Base-by-base conservation (phyloP, 371 early-diverging fungal species). In the Actinomortierella ambigua region DNA sequence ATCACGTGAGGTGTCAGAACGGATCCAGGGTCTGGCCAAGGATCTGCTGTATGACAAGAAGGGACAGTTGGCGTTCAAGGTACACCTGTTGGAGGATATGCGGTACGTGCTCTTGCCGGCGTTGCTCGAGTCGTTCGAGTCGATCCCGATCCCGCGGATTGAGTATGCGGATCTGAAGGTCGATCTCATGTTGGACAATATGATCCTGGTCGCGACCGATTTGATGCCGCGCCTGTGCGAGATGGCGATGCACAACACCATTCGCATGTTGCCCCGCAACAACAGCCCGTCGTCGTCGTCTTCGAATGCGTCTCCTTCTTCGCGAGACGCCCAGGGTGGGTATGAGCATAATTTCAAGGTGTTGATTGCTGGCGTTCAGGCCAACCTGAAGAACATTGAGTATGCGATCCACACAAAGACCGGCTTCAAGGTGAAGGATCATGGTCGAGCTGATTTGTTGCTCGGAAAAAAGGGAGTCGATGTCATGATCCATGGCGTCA, bases 61-160 rank as follows among this genome's bases (percentile, higher is more conserved):
- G 5, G 85, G 85, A 2, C 75, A 78, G 23, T 58, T 75, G 13
- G 65, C 68, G 13, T 84, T 88, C 76, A 88, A 88, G 68, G 82
- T 82, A 20, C 79, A 81, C 18, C 61, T 88, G 44, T 53, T 86
- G 40, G 79, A 78, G 23, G 89, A 88, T 49, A 77, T 88, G 60
- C 77, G 78, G 22, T 65, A 79, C 50, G 79, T 79, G 0, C 44
- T 84, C n/a, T 23, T 81, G 39, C 82, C 86, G 29, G 79, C 86
- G 17, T 44, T 84, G 20, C 57, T 85, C 59, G 87, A 88, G 49
- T 80, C 87, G 26, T 71, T 89, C 68, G 78, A 81, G 55, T 84
- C 79, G 52, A 65, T 89, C 26, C 87, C 88, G n/a, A 73, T 89
- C 47, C 87, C 90, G 5, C 82, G 81, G 17, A 84, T 89, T 50